Evolutionary conservation across 163 green algal species (phyloP).

Genomic region (Chlamydomonas reinhardtii): DNA sequence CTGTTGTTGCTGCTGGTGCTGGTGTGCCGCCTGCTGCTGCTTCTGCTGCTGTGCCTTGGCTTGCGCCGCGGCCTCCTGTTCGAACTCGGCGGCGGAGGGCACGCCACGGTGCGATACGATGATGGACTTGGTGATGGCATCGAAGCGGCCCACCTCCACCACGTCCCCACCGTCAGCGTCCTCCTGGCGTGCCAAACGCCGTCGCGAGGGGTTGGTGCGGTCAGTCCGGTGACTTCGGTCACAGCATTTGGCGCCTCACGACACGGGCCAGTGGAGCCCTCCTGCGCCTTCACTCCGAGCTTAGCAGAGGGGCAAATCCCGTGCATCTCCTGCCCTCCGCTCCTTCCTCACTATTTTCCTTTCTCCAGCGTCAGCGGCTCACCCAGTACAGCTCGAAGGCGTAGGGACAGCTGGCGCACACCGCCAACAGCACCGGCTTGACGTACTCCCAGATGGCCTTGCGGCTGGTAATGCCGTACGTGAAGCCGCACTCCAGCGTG

Average conservation of each 20-base stretch:
- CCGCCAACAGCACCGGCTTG: conserved; percentile 29
- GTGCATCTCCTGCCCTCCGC: no score
- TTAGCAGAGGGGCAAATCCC: no score
- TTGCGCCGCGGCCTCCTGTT: neutral
- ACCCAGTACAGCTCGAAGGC: conserved; percentile 32
- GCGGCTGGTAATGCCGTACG: conserved; percentile 39
- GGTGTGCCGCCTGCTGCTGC: neutral
- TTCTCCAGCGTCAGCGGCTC: neutral
- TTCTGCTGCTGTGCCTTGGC: no score
- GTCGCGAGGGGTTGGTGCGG: no score
- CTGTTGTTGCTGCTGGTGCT: neutral
- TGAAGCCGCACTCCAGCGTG: conserved; percentile 49
- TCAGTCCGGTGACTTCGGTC: no score
- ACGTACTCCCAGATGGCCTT: conserved; percentile 32
- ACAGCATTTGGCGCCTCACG: no score
- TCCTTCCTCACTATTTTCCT: neutral
- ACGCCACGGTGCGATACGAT: conserved; percentile 9
- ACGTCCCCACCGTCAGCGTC: conserved; percentile 33
- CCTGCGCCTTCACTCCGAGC: no score
- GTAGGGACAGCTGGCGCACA: conserved; percentile 14
- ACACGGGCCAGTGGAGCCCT: no score
- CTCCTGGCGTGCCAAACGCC: neutral
- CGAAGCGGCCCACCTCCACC: conserved; percentile 34
- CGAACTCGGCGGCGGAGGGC: conserved; percentile 10
- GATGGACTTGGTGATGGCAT: neutral